Conservation (phyloP, 768 basidiomycete species). For the Suillus tomentosus region DNA sequence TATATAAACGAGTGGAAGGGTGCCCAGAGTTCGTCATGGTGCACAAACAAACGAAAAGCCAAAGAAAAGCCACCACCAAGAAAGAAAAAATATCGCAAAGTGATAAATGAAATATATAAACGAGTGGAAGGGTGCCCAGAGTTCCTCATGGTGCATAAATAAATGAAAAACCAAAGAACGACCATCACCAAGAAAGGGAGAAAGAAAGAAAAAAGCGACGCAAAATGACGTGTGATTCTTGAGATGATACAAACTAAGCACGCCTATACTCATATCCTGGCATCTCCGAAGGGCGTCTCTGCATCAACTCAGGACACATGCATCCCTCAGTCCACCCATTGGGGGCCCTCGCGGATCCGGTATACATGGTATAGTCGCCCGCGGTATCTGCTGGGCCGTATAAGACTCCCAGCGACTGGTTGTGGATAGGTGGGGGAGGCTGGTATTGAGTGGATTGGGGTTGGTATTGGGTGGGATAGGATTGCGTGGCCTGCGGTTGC, state of each 20-base stretch:
- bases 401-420: neutral
- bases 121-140: too few relatives aligned
- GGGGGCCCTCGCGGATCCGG: neutral
- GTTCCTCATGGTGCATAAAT: neutral
- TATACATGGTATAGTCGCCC: neutral
- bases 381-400: neutral
- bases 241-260: neutral
- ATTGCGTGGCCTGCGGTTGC: too few relatives aligned
- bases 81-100: too few relatives aligned
- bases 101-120: too few relatives aligned
- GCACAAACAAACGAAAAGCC: too few relatives aligned
- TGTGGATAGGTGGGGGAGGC: too few relatives aligned
- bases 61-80: too few relatives aligned
- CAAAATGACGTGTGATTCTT: too few relatives aligned
- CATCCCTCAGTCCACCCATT: slow-evolving; percentile 4
- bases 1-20: too few relatives aligned
- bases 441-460: neutral
- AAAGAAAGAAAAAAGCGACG: neutral
- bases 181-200: neutral
- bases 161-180: neutral
- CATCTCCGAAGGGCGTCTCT: neutral
- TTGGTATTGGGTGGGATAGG: too few relatives aligned
- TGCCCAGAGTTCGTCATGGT: too few relatives aligned
- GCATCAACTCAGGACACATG: neutral
- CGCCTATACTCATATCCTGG: neutral